These are phyloP conservation scores for Ascochyta lentis DNA, from an alignment of 2,329 filamentous ascomycete genomes.

Conservation along the genomic window DNA sequence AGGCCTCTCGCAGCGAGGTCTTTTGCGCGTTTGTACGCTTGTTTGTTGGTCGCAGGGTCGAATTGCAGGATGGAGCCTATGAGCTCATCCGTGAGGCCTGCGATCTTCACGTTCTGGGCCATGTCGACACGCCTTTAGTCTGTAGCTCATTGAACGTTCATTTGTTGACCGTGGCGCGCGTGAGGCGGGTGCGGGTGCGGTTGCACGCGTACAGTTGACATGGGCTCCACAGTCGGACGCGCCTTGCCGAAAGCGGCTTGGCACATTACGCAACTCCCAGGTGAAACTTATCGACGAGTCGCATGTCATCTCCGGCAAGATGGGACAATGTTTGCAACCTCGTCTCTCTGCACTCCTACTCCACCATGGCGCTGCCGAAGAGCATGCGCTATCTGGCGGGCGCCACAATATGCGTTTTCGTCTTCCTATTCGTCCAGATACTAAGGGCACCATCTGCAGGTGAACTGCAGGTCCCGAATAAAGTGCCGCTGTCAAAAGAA, in stretches of 20 bases:
- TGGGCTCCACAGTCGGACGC: slow-evolving; percentile 14
- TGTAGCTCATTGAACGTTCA: not conserved
- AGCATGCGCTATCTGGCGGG: slow-evolving; percentile 81
- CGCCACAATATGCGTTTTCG: slow-evolving; percentile 73
- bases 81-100: slow-evolving; percentile 72
- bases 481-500: slow-evolving; percentile 50
- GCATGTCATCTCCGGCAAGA: slow-evolving; percentile 6
- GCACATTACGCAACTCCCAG: slow-evolving; percentile 17
- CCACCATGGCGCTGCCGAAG: slow-evolving; percentile 81
- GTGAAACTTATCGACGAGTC: slow-evolving; percentile 17
- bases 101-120: slow-evolving; percentile 72
- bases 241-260: slow-evolving; percentile 12
- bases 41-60: slow-evolving; percentile 39
- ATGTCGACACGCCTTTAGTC: slow-evolving; percentile 55
- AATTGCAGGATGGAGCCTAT: slow-evolving; percentile 68
- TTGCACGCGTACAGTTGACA: slow-evolving; percentile 5
- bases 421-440: slow-evolving; percentile 80
- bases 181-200: slow-evolving; percentile 13
- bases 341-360: slow-evolving; percentile 1
- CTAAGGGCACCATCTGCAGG: slow-evolving; percentile 64
- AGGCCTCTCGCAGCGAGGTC: slow-evolving; percentile 51
- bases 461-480: slow-evolving; percentile 45
- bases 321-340: slow-evolving; percentile 9
- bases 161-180: slow-evolving; percentile 1
- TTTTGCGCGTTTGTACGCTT: slow-evolving; percentile 47